Percentiles rank a stretch among this genome's conserved stretches.
phyloP scores from a whole-genome alignment of 495 filamentous ascomycete species.

The Aspergillus steynii region DNA sequence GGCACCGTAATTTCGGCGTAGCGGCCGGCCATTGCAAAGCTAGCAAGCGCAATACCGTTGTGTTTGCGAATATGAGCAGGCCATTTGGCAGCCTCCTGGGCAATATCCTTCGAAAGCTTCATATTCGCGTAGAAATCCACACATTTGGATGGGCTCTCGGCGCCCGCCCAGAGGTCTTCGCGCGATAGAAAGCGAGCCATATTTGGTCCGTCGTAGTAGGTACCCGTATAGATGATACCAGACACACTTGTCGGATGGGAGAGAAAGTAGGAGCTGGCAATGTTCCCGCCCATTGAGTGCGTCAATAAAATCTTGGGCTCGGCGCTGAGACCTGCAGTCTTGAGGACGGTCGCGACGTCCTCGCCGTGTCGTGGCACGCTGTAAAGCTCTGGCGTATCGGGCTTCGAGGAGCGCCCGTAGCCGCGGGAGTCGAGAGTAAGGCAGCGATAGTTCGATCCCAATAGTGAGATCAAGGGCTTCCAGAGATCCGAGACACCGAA shows the following conservation, averaged over 20 bases:
- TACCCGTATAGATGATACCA: constrained; percentile 1
- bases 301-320: constrained; percentile 1
- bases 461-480: neutral
- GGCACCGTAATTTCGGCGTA: neutral
- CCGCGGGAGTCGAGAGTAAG: constrained; percentile 5
- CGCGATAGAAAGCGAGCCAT: neutral
- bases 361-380: constrained; percentile 7
- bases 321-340: neutral
- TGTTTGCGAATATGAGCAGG: constrained; percentile 1
- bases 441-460: constrained; percentile 4
- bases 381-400: neutral
- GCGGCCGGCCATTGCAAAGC: neutral
- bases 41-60: neutral
- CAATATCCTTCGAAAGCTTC: neutral
- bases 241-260: neutral
- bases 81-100: constrained; percentile 8
- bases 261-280: constrained; percentile 1
- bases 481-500: constrained; percentile 7
- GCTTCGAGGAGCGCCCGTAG: constrained; percentile 9
- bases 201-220: constrained; percentile 3
- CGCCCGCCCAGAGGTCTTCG: neutral
- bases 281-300: constrained; percentile 9
- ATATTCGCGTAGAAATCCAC: constrained; percentile 5
- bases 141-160: neutral
- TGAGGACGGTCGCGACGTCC: constrained; percentile 1